Conservation (phyloP, 164 flowering plant genomes). For the Tetrastigma voinierianum region DNA sequence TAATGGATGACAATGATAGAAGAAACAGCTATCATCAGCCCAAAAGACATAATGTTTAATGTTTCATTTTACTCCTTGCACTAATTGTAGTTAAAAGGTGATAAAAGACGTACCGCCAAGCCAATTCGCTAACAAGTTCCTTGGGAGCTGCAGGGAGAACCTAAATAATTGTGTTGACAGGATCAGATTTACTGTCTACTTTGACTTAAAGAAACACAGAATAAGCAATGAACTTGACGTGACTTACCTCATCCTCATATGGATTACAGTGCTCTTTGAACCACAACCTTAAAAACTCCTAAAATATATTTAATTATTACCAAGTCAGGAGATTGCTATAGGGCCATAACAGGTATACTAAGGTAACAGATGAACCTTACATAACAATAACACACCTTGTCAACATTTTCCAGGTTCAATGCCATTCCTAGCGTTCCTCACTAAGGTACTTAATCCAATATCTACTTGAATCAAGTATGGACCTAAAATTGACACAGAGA, state of each 20-base stretch:
- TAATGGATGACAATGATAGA: neutral
- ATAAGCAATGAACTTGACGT: neutral
- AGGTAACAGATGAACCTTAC: neutral
- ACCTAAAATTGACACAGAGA: constrained; percentile 42
- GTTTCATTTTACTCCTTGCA: neutral
- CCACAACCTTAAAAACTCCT: constrained; percentile 97
- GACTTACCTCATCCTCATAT: constrained; percentile 73
- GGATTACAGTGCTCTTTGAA: constrained; percentile 90
- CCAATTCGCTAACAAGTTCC: constrained; percentile 81
- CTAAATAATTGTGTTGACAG: constrained; percentile 29
- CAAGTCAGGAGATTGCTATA: neutral
- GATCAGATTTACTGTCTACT: constrained; percentile 6
- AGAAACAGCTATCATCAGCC: neutral
- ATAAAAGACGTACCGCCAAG: constrained; percentile 69
- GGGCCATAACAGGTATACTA: neutral
- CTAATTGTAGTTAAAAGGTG: neutral
- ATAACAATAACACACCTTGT: constrained; percentile 52
- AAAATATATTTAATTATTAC: constrained; percentile 1
- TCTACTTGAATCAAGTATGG: constrained; percentile 96
- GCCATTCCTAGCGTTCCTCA: constrained; percentile 56
- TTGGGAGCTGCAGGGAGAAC: constrained; percentile 90
- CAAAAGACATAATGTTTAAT: neutral
- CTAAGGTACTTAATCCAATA: constrained; percentile 91
- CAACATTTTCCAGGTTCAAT: constrained; percentile 98
- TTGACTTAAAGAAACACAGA: neutral